Conservation (phyloP, 2,329 filamentous ascomycete species). For the Nothophaeocryptopus gaeumannii region DNA sequence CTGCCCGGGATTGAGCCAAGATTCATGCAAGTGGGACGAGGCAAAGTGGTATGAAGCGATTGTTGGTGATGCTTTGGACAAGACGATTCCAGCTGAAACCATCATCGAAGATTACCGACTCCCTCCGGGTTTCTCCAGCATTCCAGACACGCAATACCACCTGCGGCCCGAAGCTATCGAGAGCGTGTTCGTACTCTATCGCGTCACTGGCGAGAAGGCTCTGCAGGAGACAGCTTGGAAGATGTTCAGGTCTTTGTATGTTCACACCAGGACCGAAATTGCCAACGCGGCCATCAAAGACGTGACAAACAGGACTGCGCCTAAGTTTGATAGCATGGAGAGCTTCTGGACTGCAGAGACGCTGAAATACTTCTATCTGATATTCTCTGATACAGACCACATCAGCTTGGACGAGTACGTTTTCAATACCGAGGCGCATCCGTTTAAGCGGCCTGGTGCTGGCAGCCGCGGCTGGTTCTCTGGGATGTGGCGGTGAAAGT, state of each 20-base stretch:
- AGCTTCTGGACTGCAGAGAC: slow-evolving; percentile 72
- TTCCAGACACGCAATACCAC: slow-evolving; percentile 60
- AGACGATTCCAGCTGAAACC: slow-evolving; percentile 24
- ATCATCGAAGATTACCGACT: slow-evolving; percentile 46
- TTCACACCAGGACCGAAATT: slow-evolving; percentile 58
- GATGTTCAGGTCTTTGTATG: slow-evolving; percentile 67
- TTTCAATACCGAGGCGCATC: slow-evolving; percentile 48
- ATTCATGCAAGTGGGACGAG: slow-evolving; percentile 46
- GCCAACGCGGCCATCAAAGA: slow-evolving; percentile 66
- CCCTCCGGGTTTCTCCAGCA: slow-evolving; percentile 55
- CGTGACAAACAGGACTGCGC: slow-evolving; percentile 52
- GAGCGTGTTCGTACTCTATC: slow-evolving; percentile 74
- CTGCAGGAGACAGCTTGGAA: slow-evolving; percentile 70
- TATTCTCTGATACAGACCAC: slow-evolving; percentile 58
- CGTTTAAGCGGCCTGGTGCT: slow-evolving; percentile 29
- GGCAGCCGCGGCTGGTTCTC: slow-evolving; percentile 6
- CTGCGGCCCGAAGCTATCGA: slow-evolving; percentile 77
- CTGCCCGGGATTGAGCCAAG: slow-evolving; percentile 40
- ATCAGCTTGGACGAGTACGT: slow-evolving; percentile 57
- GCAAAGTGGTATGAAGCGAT: slow-evolving; percentile 43
- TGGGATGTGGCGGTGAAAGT: slow-evolving; percentile 1
- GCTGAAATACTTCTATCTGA: slow-evolving; percentile 64
- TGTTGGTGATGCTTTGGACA: slow-evolving; percentile 31
- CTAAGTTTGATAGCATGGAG: slow-evolving; percentile 63
- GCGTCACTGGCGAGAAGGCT: slow-evolving; percentile 63